Evolutionary conservation across 2,329 filamentous ascomycete genomes (phyloP), one percentile per base, ranked within the genome.

Genomic region (Capronia americana): DNA sequence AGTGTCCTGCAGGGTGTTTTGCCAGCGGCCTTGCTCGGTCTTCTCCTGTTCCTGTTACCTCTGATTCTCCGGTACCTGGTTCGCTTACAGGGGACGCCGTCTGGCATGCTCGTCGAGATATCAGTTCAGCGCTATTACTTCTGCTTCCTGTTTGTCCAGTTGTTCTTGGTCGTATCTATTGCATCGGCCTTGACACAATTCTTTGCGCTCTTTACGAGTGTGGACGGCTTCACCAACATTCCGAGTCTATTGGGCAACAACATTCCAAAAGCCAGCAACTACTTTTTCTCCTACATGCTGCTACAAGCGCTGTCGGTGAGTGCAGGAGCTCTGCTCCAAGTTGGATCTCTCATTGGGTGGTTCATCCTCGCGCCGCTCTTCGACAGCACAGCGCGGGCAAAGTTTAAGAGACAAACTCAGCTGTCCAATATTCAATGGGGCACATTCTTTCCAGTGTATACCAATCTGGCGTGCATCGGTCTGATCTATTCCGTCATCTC

Each of bases 271-370:
- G 90, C 93, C 0, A 91, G 92, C 72, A 97, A 97, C 76, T 99
- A 98, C 79, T 99, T 98, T 82, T 98, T 97, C 83, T 94, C 92
- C 0, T 99, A 99, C 85, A 93, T 99, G 88, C 90, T 97, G 75
- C 88, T 99, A 10, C 95, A 98, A 74, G 92, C 93, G 0, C 84
- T 98, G 73, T 93, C 92, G 69, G 93, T 92, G 69, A 97, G 93
- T 77, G 94, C 94, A 1, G 93, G 91, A 77, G 94, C 92, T 0
- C 82, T 98, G 3, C 82, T 97, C 12, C 95, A 98, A 74, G 86
- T 96, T 26, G 88, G 87, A n/a, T 87, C 88, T 3, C 84, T 99
- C 3, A 75, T 93, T 54, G 83, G 90, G 70, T 96, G 93, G 89
- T 96, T 93, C 73, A 74, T 98, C 24, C 77, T 96, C 54, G 90